phyloP scores from a whole-genome alignment of 306 rosid genomes.

The Erythrophleum fordii region DNA sequence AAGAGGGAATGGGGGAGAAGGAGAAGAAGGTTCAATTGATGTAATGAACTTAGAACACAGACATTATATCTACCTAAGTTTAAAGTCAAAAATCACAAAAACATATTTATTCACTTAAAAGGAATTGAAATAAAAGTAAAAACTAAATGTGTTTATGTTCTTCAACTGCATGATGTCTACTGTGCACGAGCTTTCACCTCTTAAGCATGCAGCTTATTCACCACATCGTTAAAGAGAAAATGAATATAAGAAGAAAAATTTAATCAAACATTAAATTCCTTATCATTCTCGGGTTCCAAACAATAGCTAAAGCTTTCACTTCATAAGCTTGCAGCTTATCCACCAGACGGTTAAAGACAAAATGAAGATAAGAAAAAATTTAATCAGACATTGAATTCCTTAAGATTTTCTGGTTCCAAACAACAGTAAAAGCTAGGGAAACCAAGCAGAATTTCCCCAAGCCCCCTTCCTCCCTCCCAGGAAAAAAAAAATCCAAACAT shows the following conservation, averaged over 20 bases:
- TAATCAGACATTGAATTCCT: background rate
- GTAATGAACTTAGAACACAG: conserved; percentile 29
- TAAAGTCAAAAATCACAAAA: background rate
- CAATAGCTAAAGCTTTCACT: conserved; percentile 8
- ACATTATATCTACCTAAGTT: conserved; percentile 22
- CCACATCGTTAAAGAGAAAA: conserved; percentile 4
- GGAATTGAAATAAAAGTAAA: conserved; percentile 20
- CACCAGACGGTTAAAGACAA: conserved; percentile 1
- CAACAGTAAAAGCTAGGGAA: background rate
- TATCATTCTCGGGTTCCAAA: background rate
- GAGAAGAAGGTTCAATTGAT: background rate
- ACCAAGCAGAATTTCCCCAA: conserved; percentile 5
- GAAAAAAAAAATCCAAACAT: too few relatives aligned
- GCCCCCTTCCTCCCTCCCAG: too few relatives aligned
- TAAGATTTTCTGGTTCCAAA: background rate
- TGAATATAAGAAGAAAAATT: conserved; percentile 1
- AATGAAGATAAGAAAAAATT: conserved; percentile 1
- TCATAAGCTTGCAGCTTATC: conserved; percentile 24
- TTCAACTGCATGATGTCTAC: conserved; percentile 21
- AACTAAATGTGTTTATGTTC: conserved; percentile 3
- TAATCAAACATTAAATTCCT: background rate
- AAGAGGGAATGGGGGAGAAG: background rate
- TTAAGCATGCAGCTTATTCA: conserved; percentile 23
- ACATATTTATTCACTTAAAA: background rate
- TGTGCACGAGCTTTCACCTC: conserved; percentile 13